Evolutionary conservation across 768 basidiomycete genomes (phyloP), one percentile per base, ranked within the genome.

Genomic region (Kwoniella bestiolae): DNA sequence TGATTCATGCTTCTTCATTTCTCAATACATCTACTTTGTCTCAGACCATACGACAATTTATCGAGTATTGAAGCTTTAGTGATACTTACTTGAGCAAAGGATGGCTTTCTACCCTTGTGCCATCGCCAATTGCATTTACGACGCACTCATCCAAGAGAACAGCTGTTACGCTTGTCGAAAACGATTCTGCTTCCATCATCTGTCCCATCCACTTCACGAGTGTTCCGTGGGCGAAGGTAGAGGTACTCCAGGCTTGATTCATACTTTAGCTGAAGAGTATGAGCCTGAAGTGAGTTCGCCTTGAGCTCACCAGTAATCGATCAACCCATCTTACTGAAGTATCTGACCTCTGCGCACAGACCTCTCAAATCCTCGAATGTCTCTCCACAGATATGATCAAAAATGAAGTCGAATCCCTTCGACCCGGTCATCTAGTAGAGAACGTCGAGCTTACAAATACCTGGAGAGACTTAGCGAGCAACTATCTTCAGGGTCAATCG

Each of bases 321-420:
- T n/a, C n/a, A n/a, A n/a, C n/a, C n/a, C n/a, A n/a, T n/a, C n/a
- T n/a, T n/a, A n/a, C n/a, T n/a, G n/a, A n/a, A n/a, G n/a, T n/a
- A n/a, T n/a, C n/a, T n/a, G n/a, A n/a, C n/a, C n/a, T n/a, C n/a
- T n/a, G n/a, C n/a, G n/a, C n/a, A 9, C 34, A 56, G 55, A 32
- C 31, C 2, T 32, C 25, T n/a, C 26, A 56, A 26, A 14, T 56
- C 16, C 31, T 56, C 21, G 21, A 16, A 12, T 11, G 12, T 28
- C 58, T 60, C 26, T 5, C 46, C 29, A 3, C 14, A 12, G 45
- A 26, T 6, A n/a, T 31, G 41, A 49, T 60, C 0, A 29, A n/a
- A 47, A 29, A 14, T 21, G 58, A 60, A 46, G 44, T 47, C 16
- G 58, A 60, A 34, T 5, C 18, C 18, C 44, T 60, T 46, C 28